phyloP scores from a whole-genome alignment of 495 filamentous ascomycete species.

The Aspergillus ellipticus region DNA sequence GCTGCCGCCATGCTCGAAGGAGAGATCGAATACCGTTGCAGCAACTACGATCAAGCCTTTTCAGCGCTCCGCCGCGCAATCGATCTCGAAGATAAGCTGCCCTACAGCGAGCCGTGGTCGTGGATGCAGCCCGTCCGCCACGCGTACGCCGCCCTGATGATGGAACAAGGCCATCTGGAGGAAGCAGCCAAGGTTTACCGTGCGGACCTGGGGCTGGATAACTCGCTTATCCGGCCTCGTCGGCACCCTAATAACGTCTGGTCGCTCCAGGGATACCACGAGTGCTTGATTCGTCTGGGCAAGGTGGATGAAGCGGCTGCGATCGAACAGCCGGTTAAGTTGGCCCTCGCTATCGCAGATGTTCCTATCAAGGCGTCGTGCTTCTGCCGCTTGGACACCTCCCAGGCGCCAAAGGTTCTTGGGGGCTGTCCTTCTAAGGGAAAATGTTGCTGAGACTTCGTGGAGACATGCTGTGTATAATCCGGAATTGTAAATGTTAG shows the following conservation, averaged over 20 bases:
- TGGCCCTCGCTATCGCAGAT: slow-evolving; percentile 52
- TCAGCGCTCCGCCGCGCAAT: slow-evolving; percentile 49
- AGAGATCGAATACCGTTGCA: slow-evolving; percentile 60
- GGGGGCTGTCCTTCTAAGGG: slow-evolving; percentile 12
- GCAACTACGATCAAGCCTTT: slow-evolving; percentile 52
- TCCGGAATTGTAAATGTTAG: no score
- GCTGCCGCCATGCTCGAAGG: slow-evolving; percentile 62
- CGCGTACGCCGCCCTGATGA: slow-evolving; percentile 59
- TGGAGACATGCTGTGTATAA: no score
- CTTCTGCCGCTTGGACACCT: slow-evolving; percentile 51
- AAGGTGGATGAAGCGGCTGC: slow-evolving; percentile 46
- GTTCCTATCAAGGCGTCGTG: slow-evolving; percentile 57
- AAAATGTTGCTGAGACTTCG: background rate
- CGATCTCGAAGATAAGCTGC: slow-evolving; percentile 50
- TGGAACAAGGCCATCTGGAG: slow-evolving; percentile 56
- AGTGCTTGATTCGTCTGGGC: slow-evolving; percentile 56
- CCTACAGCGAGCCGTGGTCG: slow-evolving; percentile 65
- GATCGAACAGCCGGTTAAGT: slow-evolving; percentile 42
- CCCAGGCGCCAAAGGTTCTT: slow-evolving; percentile 10
- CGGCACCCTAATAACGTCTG: slow-evolving; percentile 66
- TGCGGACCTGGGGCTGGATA: slow-evolving; percentile 57
- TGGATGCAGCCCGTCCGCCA: slow-evolving; percentile 69
- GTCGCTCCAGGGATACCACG: slow-evolving; percentile 63
- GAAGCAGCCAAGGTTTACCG: slow-evolving; percentile 54
- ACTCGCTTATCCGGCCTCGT: slow-evolving; percentile 48